A percentile compares a stretch with the other conserved stretches of the same genome.
phyloP scores from a whole-genome alignment of 345 rosid genomes.

The Camelina neglecta region DNA sequence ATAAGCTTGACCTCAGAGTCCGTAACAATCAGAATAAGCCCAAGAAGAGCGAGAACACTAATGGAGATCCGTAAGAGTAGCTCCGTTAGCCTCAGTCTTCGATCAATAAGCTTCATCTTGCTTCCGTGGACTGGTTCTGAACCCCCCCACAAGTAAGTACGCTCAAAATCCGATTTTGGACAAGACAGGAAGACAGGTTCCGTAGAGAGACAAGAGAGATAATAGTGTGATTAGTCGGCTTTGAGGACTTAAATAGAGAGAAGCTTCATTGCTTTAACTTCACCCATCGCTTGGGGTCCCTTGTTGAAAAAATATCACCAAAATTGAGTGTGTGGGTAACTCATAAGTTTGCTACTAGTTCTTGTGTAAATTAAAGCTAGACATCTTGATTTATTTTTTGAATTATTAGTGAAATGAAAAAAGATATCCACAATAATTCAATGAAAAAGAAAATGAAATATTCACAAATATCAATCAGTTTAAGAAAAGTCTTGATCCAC shows the following conservation, averaged over 20 bases:
- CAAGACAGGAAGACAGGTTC: background rate
- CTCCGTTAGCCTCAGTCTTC: slow-evolving; percentile 75
- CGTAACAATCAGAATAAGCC: slow-evolving; percentile 74
- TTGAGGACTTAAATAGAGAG: slow-evolving; percentile 33
- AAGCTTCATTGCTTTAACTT: slow-evolving; percentile 30
- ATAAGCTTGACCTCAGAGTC: slow-evolving; percentile 74
- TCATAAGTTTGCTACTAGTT: background rate
- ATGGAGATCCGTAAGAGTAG: slow-evolving; percentile 71
- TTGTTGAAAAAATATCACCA: slow-evolving; percentile 19
- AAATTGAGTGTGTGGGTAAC: slow-evolving; percentile 4
- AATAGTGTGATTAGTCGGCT: background rate
- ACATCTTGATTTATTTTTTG: background rate
- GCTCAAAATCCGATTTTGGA: slow-evolving; percentile 17
- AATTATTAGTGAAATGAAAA: no score
- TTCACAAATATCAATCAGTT: background rate
- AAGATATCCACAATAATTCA: background rate
- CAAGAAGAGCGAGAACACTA: slow-evolving; percentile 55
- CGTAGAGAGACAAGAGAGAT: slow-evolving; percentile 1
- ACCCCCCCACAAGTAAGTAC: slow-evolving; percentile 49
- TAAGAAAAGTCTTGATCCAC: background rate
- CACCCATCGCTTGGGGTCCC: slow-evolving; percentile 35
- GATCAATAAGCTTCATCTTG: slow-evolving; percentile 62
- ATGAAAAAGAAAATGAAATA: background rate
- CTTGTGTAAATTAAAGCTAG: background rate
- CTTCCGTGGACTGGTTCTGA: slow-evolving; percentile 65